A percentile compares a stretch with the other conserved stretches of the same genome.
Evolutionary conservation across 495 filamentous ascomycete genomes (phyloP).

Genomic region (Pseudoneurospora amorphoporcata): DNA sequence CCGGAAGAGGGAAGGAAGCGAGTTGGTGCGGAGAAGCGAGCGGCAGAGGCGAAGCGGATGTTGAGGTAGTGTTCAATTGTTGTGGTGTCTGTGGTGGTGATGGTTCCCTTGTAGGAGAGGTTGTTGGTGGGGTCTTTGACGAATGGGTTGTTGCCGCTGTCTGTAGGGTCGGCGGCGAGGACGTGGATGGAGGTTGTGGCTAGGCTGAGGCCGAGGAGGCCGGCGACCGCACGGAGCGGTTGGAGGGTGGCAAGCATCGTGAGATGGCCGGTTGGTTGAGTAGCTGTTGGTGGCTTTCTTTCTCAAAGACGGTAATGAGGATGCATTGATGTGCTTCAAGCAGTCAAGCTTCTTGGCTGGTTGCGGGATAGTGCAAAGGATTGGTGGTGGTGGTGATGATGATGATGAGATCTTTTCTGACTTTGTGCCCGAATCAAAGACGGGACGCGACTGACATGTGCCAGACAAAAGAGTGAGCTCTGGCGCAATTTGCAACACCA

Average conservation of each 20-base stretch:
- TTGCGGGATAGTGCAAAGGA: not conserved
- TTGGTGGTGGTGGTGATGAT: not conserved
- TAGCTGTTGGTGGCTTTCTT: not conserved
- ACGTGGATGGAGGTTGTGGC: not conserved
- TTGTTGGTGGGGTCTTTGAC: not conserved
- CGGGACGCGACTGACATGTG: not conserved
- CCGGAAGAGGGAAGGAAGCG: conserved; percentile 16
- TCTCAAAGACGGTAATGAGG: not conserved
- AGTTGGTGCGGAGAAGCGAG: conserved; percentile 30
- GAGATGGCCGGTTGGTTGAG: not conserved
- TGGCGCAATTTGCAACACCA: no score
- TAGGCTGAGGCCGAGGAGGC: not conserved
- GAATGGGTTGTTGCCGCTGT: not conserved
- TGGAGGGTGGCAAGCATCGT: not conserved
- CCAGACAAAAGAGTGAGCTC: not conserved
- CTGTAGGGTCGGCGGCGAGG: not conserved
- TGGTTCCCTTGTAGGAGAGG: not conserved
- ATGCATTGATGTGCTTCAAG: not conserved
- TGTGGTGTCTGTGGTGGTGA: not conserved
- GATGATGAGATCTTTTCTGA: not conserved
- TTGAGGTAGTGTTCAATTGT: conserved; percentile 31
- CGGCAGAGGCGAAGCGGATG: conserved; percentile 32
- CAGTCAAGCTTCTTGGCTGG: not conserved
- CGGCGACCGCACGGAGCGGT: not conserved
- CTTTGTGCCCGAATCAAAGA: not conserved